Base-by-base conservation (phyloP, 192 early-diverging fungal species). In the Linnemannia elongata region DNA sequence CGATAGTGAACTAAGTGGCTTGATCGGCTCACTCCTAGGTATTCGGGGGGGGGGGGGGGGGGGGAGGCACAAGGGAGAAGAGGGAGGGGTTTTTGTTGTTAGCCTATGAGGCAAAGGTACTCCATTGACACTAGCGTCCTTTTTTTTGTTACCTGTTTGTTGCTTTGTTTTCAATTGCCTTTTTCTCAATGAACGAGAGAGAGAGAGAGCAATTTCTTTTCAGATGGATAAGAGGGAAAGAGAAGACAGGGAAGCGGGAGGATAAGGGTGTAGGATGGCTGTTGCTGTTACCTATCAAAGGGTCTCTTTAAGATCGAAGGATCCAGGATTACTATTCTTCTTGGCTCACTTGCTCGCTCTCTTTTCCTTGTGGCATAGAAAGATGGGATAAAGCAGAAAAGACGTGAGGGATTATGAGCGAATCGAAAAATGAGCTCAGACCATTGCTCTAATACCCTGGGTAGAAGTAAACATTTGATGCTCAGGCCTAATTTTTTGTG, bases 341-440 rank as follows among this genome's bases (percentile, higher is more conserved):
- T 30, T 57, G 55, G 55, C n/a, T 57, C 55, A 27, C n/a, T 57
- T 55, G 52, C 9, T 20, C 22, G 6, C 27, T 24, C 20, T 22
- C 17, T 54, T 54, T 20, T 63, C 27, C 27, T 63, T 10, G 7
- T 63, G 60, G 27, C 60, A 49, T 49, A 20, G 47, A 17, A 13
- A 33, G 60, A 63, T 15, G 9, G 60, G 60, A 33, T 2, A n/a
- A 30, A 4, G 7, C 1, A 1, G 0, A n/a, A n/a, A 4, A 24
- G 24, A 7, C 54, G 18, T n/a, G 55, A 60, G 55, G 55, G 55
- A 57, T 57, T 57, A 69, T 38, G 15, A 27, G 69, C 69, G 6
- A 70, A 70, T 39, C 13, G 69, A 70, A 39, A 70, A 70, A 39
- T 38, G 69, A 70, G 69, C 55, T 60, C 55, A 60, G 55, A 63